These are phyloP conservation scores for Aspergillus sp. DNA, from an alignment of 2,329 filamentous ascomycete species.

Conservation along the genomic window DNA sequence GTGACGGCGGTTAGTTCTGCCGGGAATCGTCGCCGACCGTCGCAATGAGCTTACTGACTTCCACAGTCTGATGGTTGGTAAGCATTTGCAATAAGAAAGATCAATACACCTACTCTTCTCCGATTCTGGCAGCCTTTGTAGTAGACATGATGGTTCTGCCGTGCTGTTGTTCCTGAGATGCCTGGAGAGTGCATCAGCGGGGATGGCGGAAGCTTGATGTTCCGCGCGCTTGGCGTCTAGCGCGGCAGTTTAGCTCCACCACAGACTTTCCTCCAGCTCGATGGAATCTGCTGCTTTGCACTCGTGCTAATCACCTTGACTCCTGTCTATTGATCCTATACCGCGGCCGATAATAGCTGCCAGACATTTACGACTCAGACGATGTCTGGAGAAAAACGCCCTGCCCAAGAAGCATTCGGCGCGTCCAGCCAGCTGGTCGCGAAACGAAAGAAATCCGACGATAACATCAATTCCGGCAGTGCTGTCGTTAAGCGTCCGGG, in stretches of 20 bases:
- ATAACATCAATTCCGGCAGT: slow-evolving; percentile 45
- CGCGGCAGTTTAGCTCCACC: no score
- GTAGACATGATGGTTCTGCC: slow-evolving; percentile 43
- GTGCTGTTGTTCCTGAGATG: background rate
- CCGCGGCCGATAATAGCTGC: background rate
- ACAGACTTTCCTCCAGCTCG: no score
- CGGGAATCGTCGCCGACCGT: background rate
- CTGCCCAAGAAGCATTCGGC: slow-evolving; percentile 74
- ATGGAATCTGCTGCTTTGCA: no score
- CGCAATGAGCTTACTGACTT: slow-evolving; percentile 56
- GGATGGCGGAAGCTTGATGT: no score
- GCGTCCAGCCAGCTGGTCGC: slow-evolving; percentile 66
- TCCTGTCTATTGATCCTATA: background rate
- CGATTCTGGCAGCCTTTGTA: slow-evolving; percentile 58
- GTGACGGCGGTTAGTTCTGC: slow-evolving; percentile 9
- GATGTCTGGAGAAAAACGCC: slow-evolving; percentile 89
- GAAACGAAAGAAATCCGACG: slow-evolving; percentile 74
- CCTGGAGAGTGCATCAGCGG: no score
- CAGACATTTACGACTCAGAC: no score
- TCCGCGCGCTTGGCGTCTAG: no score
- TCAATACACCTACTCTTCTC: slow-evolving; percentile 57
- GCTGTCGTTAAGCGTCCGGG: slow-evolving; percentile 48
- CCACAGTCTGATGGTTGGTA: slow-evolving; percentile 60
- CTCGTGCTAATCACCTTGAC: no score
- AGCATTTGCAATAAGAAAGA: slow-evolving; percentile 3